Evolutionary conservation across 139 green algal genomes (phyloP).

Genomic region (Tetraselmis striata): DNA sequence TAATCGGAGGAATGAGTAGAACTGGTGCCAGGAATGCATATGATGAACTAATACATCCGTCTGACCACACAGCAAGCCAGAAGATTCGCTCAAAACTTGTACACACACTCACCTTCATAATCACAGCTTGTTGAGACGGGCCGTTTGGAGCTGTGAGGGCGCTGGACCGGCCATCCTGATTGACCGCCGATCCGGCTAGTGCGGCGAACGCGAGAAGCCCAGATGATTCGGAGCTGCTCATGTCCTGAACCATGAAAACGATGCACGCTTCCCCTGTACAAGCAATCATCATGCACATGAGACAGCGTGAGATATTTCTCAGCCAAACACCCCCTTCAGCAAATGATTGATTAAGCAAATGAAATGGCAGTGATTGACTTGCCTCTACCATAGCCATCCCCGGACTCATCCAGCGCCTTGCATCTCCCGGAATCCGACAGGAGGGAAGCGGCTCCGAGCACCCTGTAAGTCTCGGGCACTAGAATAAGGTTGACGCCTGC

Average conservation of each 20-base stretch:
- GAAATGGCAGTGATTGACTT: no score
- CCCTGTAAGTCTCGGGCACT: slow-evolving; percentile 27
- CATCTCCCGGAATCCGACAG: slow-evolving; percentile 52
- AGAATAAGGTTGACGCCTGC: slow-evolving; percentile 47
- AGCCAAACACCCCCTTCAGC: no score
- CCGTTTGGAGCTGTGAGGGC: slow-evolving; percentile 83
- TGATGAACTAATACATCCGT: slow-evolving; percentile 46
- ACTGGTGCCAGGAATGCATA: slow-evolving; percentile 26
- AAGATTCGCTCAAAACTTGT: no score
- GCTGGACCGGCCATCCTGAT: slow-evolving; percentile 70
- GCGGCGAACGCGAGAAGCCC: background rate
- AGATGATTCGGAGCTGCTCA: no score
- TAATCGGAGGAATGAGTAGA: no score
- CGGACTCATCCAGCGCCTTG: slow-evolving; percentile 59
- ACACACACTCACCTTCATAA: slow-evolving; percentile 29
- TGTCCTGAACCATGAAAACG: slow-evolving; percentile 7
- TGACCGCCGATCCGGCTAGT: slow-evolving; percentile 30
- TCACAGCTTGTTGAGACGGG: slow-evolving; percentile 71
- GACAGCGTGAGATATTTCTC: no score
- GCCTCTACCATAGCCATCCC: slow-evolving; percentile 70
- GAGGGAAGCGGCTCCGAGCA: slow-evolving; percentile 47
- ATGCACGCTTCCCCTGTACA: slow-evolving; percentile 47
- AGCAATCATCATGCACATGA: no score
- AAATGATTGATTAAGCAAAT: no score
- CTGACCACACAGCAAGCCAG: slow-evolving; percentile 3